Evolutionary conservation across 306 rosid genomes (phyloP).

Genomic region (Lagenaria siceraria): DNA sequence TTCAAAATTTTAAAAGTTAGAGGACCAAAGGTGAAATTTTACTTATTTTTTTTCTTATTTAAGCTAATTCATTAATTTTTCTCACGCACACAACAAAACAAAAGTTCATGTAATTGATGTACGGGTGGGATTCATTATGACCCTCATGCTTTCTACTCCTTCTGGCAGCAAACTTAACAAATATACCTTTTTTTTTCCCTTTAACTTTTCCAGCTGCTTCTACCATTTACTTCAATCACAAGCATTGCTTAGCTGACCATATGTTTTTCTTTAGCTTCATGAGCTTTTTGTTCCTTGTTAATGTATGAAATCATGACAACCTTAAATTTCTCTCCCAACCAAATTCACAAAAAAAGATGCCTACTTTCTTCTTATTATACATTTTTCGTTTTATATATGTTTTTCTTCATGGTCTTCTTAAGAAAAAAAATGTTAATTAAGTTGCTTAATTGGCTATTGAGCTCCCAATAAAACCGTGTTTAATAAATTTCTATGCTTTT

Average conservation of each 20-base stretch:
- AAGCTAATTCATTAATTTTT: no score
- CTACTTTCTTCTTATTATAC: neutral
- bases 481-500: no score
- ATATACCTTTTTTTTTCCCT: neutral
- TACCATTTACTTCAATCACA: constrained; percentile 4
- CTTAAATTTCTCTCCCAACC: neutral
- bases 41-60: no score
- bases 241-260: neutral
- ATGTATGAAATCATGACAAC: neutral
- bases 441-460: no score
- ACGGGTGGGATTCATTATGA: neutral
- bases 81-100: neutral
- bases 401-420: no score
- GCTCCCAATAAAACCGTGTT: no score
- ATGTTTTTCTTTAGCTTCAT: neutral
- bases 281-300: neutral
- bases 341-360: neutral
- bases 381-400: no score
- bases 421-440: no score
- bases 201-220: neutral
- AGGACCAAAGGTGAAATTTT: no score
- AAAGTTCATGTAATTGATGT: neutral
- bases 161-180: neutral
- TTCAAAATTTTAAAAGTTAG: no score
- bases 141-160: neutral